Percentiles rank a stretch among this genome's conserved stretches.
phyloP scores from a whole-genome alignment of 306 rosid species.

The Quercus alba region DNA sequence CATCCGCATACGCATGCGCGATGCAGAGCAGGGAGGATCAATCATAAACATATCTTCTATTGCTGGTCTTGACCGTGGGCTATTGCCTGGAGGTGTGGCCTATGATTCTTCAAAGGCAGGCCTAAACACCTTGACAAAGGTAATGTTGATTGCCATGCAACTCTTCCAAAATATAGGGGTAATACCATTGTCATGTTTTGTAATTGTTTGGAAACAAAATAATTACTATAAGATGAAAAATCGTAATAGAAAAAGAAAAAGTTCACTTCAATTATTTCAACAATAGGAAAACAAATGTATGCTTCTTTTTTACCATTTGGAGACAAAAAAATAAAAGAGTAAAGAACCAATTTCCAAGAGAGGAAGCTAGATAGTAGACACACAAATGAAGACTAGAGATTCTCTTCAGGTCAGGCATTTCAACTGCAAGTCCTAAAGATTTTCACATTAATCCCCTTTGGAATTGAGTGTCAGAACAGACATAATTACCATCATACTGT shows the following conservation, averaged over 20 bases:
- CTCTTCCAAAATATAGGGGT: not conserved
- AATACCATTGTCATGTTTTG: not conserved
- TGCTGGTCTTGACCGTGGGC: slow-evolving; percentile 56
- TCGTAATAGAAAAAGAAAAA: not conserved
- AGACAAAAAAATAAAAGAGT: not conserved
- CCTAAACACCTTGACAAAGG: slow-evolving; percentile 58
- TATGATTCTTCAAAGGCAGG: slow-evolving; percentile 60
- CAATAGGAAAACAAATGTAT: not conserved
- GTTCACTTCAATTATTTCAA: not conserved
- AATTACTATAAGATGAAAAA: not conserved
- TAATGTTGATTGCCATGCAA: slow-evolving; percentile 17
- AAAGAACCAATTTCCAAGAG: not conserved
- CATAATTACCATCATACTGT: not conserved
- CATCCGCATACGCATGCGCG: slow-evolving; percentile 54
- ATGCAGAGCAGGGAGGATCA: slow-evolving; percentile 50
- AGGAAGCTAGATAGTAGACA: not conserved
- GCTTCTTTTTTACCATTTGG: not conserved
- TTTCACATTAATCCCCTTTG: not conserved
- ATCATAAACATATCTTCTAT: slow-evolving; percentile 72
- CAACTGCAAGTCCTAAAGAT: not conserved
- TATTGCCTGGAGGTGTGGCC: slow-evolving; percentile 60
- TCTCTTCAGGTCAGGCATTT: not conserved
- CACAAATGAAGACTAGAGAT: not conserved
- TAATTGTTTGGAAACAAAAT: not conserved
- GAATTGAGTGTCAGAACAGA: not conserved